Evolutionary conservation across 805 yeast species (phyloP).

Genomic region (Saccharomyces jurei): DNA sequence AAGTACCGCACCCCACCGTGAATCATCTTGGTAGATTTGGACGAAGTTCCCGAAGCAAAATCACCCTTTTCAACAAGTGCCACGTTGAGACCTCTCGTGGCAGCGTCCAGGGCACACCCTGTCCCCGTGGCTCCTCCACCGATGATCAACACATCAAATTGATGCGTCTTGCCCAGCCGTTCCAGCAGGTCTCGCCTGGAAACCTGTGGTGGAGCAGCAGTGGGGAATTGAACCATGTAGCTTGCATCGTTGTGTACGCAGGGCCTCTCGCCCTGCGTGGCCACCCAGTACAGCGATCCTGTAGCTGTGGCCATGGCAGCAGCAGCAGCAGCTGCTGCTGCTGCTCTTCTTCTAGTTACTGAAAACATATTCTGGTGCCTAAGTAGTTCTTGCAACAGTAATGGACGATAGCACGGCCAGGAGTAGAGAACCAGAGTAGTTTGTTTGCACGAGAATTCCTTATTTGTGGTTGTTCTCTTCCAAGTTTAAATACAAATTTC

Average conservation of each 20-base stretch:
- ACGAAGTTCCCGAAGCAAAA: conserved; percentile 87
- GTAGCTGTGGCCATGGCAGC: conserved; percentile 9
- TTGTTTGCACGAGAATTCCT: not conserved
- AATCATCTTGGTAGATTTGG: conserved; percentile 91
- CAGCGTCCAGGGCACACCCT: conserved; percentile 88
- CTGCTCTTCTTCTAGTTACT: not conserved
- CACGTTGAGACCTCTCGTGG: conserved; percentile 82
- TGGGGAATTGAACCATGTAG: conserved; percentile 1
- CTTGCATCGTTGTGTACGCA: not conserved
- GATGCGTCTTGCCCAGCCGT: conserved; percentile 39
- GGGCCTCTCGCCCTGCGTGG: not conserved
- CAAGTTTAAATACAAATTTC: not conserved
- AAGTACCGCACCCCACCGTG: conserved; percentile 96
- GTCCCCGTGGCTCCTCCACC: conserved; percentile 98
- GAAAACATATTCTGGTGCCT: conserved; percentile 1
- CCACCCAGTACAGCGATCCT: not conserved
- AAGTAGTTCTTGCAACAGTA: not conserved
- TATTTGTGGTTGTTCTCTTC: not conserved
- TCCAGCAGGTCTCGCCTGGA: conserved; percentile 50
- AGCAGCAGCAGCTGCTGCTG: conserved; percentile 2
- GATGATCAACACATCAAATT: conserved; percentile 73
- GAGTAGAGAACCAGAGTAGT: not conserved
- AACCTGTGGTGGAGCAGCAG: conserved; percentile 12
- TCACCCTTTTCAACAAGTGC: conserved; percentile 81
- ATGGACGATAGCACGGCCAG: not conserved